A percentile compares a stretch with the other conserved stretches of the same genome.
phyloP scores from a whole-genome alignment of 202 grass and related monocot species.

The Zizania palustris region DNA sequence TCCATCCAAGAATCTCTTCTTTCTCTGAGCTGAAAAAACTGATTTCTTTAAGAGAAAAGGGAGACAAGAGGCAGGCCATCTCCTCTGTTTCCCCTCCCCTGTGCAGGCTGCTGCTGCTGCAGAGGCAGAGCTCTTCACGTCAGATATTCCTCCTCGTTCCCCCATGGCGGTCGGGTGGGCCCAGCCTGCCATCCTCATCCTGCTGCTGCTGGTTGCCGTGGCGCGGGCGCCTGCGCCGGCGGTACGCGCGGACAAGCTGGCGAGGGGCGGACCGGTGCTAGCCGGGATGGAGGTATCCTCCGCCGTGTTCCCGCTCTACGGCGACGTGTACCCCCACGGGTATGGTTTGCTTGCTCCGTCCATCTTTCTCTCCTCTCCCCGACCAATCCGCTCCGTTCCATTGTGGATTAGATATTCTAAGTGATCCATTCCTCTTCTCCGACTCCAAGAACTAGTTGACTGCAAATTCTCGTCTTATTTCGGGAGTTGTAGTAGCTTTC shows the following conservation, averaged over 20 bases:
- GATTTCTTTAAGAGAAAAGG: neutral
- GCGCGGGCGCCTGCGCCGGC: neutral
- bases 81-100: neutral
- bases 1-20: constrained; percentile 8
- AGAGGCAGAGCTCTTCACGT: neutral
- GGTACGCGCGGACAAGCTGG: constrained; percentile 42
- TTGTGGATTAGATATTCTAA: neutral
- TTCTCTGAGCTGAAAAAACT: neutral
- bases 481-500: constrained; percentile 8
- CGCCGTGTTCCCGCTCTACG: constrained; percentile 82
- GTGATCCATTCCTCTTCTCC: constrained; percentile 2
- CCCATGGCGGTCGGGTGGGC: constrained; percentile 47
- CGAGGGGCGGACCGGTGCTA: constrained; percentile 15
- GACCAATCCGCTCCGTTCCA: neutral
- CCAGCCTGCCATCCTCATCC: constrained; percentile 19
- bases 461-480: constrained; percentile 20
- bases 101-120: neutral
- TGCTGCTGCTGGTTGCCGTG: constrained; percentile 31
- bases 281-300: constrained; percentile 42
- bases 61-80: neutral
- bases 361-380: neutral
- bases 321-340: constrained; percentile 89
- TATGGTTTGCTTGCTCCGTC: constrained; percentile 16
- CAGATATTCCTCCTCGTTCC: neutral
- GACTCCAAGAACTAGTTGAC: constrained; percentile 36